Percentiles rank a stretch among this genome's conserved stretches.
phyloP scores from a whole-genome alignment of 1,284 basidiomycete species.

The Termitomyces sp. region DNA sequence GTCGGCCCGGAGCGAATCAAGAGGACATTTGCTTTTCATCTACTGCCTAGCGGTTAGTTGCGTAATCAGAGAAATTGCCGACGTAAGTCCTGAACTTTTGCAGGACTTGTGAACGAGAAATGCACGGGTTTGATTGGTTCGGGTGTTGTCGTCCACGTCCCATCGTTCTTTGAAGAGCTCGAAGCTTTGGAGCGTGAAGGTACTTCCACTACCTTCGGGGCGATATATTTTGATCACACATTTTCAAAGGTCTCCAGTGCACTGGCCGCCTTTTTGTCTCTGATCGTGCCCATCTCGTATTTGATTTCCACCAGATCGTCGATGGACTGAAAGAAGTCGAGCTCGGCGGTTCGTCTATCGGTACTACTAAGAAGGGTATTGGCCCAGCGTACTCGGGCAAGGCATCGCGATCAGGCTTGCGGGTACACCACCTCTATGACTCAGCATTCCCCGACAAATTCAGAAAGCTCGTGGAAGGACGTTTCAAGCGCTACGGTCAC shows the following conservation, averaged over 20 bases:
- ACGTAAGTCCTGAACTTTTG: neutral
- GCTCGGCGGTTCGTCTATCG: conserved; percentile 92
- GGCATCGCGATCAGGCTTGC: conserved; percentile 91
- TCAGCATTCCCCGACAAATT: conserved; percentile 88
- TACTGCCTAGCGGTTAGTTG: conserved; percentile 84
- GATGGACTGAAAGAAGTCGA: conserved; percentile 98
- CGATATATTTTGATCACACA: neutral
- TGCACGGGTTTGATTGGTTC: conserved; percentile 89
- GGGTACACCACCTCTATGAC: conserved; percentile 96
- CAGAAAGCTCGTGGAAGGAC: conserved; percentile 91
- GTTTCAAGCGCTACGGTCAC: conserved; percentile 97
- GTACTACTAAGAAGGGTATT: conserved; percentile 97
- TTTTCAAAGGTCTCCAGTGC: conserved; percentile 73
- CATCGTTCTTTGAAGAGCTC: conserved; percentile 92
- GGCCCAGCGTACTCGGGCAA: conserved; percentile 98
- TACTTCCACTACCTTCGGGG: conserved; percentile 25
- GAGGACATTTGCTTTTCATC: conserved; percentile 93
- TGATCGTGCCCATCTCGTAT: conserved; percentile 94
- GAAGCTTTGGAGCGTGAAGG: conserved; percentile 86
- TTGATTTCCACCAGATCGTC: conserved; percentile 99
- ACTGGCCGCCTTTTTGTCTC: conserved; percentile 86
- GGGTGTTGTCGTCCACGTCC: conserved; percentile 93
- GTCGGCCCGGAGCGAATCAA: conserved; percentile 60
- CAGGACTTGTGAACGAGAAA: conserved; percentile 86
- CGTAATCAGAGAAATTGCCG: neutral